Evolutionary conservation across 2,329 filamentous ascomycete genomes (phyloP).

Genomic region (Talaromyces funiculosus): DNA sequence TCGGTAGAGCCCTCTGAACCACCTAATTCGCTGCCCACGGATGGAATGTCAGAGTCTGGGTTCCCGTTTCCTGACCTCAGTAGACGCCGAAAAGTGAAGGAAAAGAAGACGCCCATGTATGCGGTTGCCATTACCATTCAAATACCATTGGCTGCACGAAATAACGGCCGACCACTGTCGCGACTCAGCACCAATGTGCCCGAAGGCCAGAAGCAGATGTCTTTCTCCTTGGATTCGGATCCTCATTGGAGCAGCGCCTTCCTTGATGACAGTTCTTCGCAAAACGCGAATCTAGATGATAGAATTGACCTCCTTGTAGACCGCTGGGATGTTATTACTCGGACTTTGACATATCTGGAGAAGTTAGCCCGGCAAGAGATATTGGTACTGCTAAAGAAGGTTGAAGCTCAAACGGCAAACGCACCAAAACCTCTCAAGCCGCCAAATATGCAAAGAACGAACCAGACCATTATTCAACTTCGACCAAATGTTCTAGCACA

Average conservation of each 20-base stretch:
- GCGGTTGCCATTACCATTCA: conserved; percentile 54
- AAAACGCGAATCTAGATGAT: conserved; percentile 47
- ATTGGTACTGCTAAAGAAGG: conserved; percentile 44
- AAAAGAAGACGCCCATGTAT: conserved; percentile 54
- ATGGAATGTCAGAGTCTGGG: conserved; percentile 29
- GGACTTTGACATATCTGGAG: conserved; percentile 51
- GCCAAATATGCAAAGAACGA: conserved; percentile 44
- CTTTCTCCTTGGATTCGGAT: conserved; percentile 39
- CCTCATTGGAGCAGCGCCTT: conserved; percentile 33
- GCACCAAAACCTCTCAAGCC: conserved; percentile 41
- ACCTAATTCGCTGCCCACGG: conserved; percentile 26
- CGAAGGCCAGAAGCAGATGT: conserved; percentile 29
- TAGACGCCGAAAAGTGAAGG: conserved; percentile 44
- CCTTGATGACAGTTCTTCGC: conserved; percentile 38
- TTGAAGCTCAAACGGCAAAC: conserved; percentile 37
- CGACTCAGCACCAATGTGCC: conserved; percentile 29
- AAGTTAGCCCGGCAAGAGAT: conserved; percentile 49
- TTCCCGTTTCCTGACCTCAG: conserved; percentile 35
- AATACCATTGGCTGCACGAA: conserved; percentile 40
- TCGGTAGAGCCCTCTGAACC: conserved; percentile 29
- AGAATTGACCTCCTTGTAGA: conserved; percentile 52
- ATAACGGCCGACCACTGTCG: conserved; percentile 30
- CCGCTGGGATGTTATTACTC: conserved; percentile 55
- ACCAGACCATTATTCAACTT: conserved; percentile 46
- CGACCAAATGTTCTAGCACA: conserved; percentile 44